phyloP scores from a whole-genome alignment of 495 filamentous ascomycete species.

The Aspergillus nidulans region DNA sequence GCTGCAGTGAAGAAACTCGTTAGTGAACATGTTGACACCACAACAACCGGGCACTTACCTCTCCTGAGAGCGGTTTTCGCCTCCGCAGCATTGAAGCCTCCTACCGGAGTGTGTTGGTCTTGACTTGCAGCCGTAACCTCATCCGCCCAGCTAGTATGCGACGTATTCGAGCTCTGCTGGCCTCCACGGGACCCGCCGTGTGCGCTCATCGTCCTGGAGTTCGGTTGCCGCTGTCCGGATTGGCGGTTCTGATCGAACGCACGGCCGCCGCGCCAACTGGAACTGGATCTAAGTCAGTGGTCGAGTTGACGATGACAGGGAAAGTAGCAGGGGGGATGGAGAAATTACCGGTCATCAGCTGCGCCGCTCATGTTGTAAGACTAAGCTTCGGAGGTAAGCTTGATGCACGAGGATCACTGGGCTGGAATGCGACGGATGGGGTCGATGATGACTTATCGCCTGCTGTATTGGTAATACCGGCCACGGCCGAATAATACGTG shows the following conservation, averaged over 20 bases:
- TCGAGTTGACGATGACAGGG: background rate
- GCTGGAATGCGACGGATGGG: conserved; percentile 6
- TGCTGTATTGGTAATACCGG: background rate
- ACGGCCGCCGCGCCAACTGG: conserved; percentile 41
- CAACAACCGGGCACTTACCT: conserved; percentile 22
- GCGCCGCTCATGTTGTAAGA: conserved; percentile 11
- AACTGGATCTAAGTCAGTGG: conserved; percentile 20
- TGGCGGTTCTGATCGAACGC: conserved; percentile 35
- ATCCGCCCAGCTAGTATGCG: conserved; percentile 25
- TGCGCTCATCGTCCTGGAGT: conserved; percentile 27
- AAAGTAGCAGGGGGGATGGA: conserved; percentile 4
- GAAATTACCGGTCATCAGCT: conserved; percentile 9
- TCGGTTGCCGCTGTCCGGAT: conserved; percentile 34
- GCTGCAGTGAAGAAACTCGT: conserved; percentile 16
- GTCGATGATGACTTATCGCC: background rate
- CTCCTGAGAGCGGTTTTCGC: conserved; percentile 39
- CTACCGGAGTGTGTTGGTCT: conserved; percentile 43
- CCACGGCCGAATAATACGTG: background rate
- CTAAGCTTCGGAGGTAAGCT: conserved; percentile 5
- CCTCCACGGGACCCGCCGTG: conserved; percentile 32
- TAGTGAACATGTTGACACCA: background rate
- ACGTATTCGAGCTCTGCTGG: conserved; percentile 11
- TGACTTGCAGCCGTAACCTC: conserved; percentile 21
- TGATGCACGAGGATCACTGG: background rate
- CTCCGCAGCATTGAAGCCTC: conserved; percentile 46